A percentile compares a stretch with the other conserved stretches of the same genome.
These are phyloP conservation scores for Bruguiera sexangula DNA, from an alignment of 345 rosid genomes.

Conservation along the genomic window DNA sequence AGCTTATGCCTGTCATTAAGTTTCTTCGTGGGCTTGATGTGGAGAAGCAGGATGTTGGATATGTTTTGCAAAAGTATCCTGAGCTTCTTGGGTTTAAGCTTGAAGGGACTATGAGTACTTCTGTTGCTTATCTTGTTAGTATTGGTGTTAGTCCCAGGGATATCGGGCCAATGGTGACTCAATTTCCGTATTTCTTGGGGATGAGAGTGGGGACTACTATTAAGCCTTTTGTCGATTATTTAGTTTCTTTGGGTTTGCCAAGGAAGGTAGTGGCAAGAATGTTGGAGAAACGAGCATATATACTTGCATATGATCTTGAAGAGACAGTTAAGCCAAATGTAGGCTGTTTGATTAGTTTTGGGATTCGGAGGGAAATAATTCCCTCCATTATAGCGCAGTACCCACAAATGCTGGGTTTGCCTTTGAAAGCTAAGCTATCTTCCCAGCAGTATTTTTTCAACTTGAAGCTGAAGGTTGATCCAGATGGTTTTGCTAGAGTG, in stretches of 20 bases:
- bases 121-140: constrained; percentile 87
- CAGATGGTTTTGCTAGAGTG: constrained; percentile 67
- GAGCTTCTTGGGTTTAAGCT: constrained; percentile 91
- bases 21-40: constrained; percentile 90
- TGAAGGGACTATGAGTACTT: constrained; percentile 89
- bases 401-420: constrained; percentile 77
- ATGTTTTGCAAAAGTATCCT: constrained; percentile 79
- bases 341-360: constrained; percentile 80
- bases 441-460: constrained; percentile 80
- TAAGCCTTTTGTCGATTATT: constrained; percentile 73
- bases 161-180: constrained; percentile 92
- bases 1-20: constrained; percentile 84
- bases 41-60: constrained; percentile 78
- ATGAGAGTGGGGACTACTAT: constrained; percentile 93
- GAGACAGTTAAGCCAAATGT: constrained; percentile 86
- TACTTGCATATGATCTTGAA: constrained; percentile 79
- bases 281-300: constrained; percentile 80
- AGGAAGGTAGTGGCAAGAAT: constrained; percentile 77
- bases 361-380: constrained; percentile 55
- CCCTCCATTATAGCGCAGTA: constrained; percentile 65
- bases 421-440: constrained; percentile 84
- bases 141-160: constrained; percentile 91
- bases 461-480: constrained; percentile 80
- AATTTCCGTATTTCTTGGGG: constrained; percentile 77
- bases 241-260: constrained; percentile 68